Evolutionary conservation across 2,329 filamentous ascomycete species (phyloP).

Genomic region (Hypoxylon sp.): DNA sequence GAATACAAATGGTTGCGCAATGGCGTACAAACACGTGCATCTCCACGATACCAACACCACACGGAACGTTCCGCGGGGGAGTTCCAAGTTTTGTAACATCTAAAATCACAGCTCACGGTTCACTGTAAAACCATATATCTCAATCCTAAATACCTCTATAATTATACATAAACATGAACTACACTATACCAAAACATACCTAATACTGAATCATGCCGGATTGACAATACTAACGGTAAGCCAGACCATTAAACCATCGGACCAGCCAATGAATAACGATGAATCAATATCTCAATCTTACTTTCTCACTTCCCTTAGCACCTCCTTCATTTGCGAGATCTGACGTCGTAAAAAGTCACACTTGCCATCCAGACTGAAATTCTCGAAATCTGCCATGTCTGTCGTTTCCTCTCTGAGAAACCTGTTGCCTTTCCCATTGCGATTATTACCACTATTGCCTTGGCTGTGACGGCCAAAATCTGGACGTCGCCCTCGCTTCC

Average conservation of each 20-base stretch:
- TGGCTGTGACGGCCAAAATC: not conserved
- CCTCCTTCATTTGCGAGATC: slow-evolving; percentile 8
- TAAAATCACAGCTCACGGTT: not conserved
- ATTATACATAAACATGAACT: not conserved
- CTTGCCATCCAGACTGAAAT: slow-evolving; percentile 14
- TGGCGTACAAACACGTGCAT: not conserved
- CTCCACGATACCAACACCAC: not conserved
- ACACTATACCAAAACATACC: too few relatives aligned
- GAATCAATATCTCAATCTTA: not conserved
- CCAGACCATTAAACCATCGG: not conserved
- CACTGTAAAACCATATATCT: not conserved
- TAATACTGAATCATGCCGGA: too few relatives aligned
- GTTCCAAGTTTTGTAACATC: not conserved
- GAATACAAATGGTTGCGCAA: slow-evolving; percentile 1
- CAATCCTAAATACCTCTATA: not conserved
- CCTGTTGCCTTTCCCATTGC: not conserved
- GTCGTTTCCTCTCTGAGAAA: slow-evolving; percentile 25
- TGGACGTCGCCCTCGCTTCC: slow-evolving; percentile 1
- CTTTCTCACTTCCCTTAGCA: slow-evolving; percentile 7
- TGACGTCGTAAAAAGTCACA: slow-evolving; percentile 1
- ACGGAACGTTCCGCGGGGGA: not conserved
- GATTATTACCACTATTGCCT: not conserved
- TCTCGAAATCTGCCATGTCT: slow-evolving; percentile 24
- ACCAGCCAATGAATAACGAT: not conserved
- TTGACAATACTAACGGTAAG: too few relatives aligned